Conservation (phyloP, 1,284 basidiomycete genomes). For the Trichosporon coremiiforme region DNA sequence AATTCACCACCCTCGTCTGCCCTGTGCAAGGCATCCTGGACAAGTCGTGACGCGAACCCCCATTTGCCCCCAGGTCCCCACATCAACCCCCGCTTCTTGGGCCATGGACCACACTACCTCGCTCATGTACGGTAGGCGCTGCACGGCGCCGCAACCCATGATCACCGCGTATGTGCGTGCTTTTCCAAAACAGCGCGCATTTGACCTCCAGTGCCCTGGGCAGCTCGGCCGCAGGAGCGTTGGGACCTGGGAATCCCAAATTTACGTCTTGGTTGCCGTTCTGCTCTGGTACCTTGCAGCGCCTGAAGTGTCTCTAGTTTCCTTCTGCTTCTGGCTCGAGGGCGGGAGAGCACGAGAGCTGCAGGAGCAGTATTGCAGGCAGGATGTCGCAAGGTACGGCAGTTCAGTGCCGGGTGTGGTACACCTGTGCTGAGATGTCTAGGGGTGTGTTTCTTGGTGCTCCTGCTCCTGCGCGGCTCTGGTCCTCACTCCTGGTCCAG, state of each 20-base stretch:
- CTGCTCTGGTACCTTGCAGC: slow-evolving; percentile 9
- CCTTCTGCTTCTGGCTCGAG: background rate
- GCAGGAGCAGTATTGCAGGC: no score
- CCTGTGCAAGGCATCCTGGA: background rate
- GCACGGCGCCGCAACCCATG: background rate
- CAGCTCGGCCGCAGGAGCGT: background rate
- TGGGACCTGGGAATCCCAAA: slow-evolving; percentile 1
- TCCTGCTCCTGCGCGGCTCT: background rate
- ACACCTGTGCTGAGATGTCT: background rate
- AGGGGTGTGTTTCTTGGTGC: background rate
- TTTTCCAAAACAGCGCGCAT: background rate
- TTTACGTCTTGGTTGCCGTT: slow-evolving; percentile 3
- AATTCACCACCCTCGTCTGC: background rate
- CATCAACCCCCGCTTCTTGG: background rate
- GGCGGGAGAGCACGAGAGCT: background rate
- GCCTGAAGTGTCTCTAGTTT: background rate
- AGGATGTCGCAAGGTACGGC: no score
- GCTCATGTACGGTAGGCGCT: background rate
- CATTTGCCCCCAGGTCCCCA: background rate
- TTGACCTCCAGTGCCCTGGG: background rate
- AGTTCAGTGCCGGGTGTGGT: background rate
- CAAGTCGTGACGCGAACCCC: background rate
- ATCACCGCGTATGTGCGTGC: background rate
- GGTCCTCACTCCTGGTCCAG: background rate
- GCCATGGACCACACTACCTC: background rate